Evolutionary conservation across 208 protist genomes (phyloP), one percentile per base, ranked within the genome.

Genomic region (Naegleria fowleri): DNA sequence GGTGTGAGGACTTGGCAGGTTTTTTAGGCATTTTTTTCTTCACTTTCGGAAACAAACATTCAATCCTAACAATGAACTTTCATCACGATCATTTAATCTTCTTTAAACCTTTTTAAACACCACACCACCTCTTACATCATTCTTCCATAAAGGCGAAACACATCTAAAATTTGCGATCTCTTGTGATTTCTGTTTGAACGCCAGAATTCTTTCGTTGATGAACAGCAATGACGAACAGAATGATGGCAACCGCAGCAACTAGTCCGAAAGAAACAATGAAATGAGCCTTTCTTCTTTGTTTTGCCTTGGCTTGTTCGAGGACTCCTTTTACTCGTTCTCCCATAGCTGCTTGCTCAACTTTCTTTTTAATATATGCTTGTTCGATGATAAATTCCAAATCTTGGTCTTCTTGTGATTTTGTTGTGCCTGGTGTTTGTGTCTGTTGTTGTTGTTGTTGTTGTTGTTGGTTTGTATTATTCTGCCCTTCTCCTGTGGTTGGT

Each of bases 331-430:
- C 16, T 79, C 25, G 16, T 36, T 25, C 13, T 0, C 29, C n/a
- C 25, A 36, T 7, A 36, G 16, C 67, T 36, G 29, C 16, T 79
- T 29, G 29, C 36, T 79, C 67, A 6, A 79, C 16, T 33, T 79
- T 79, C 67, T 79, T 79, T 79, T 36, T 79, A 36, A 79, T 79
- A 79, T 79, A 79, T 36, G 67, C 67, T 79, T 79, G 29, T 79
- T 79, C 67, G n/a, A 79, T 79, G n/a, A 79, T 79, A 79, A 36
- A 79, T 79, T 79, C 67, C 67, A 79, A 79, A 36, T 79, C 25
- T 79, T 79, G 25, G n/a, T 79, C 67, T 33, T 79, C 67, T 33
- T 79, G 2, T 15, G 55, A 67, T 67, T 67, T 67, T 67, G 55
- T 13, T 4, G 11, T 13, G 55, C 1, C 22, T 67, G 11, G 13